Conservation (phyloP, 176 grass and related monocot genomes). For the Echinochloa phyllopogon region DNA sequence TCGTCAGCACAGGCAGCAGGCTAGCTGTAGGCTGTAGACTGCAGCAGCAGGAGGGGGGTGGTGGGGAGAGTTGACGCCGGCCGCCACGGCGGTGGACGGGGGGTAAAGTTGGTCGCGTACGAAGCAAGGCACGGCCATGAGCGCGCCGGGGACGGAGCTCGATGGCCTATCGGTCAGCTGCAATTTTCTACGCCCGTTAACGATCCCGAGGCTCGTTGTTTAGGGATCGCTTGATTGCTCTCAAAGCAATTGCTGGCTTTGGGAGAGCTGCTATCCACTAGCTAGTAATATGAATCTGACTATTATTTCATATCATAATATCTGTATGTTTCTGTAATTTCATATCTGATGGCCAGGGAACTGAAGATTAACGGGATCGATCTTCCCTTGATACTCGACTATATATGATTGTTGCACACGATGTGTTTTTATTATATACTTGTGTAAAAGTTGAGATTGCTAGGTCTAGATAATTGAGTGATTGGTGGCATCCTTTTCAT, state of each 20-base stretch:
- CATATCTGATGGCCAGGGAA: neutral
- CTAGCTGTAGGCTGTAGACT: neutral
- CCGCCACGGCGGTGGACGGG: constrained; percentile 77
- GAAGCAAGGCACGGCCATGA: constrained; percentile 71
- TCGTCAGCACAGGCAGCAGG: constrained; percentile 20
- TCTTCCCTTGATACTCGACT: neutral
- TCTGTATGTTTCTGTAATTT: neutral
- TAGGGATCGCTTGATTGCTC: constrained; percentile 62
- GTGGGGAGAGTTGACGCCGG: constrained; percentile 81
- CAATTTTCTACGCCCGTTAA: constrained; percentile 69
- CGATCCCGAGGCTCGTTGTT: constrained; percentile 90
- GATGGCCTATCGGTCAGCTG: constrained; percentile 47
- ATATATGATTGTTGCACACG: neutral
- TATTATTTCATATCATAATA: neutral
- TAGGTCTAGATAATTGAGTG: constrained; percentile 21
- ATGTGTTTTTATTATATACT: neutral
- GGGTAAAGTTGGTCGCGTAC: constrained; percentile 83
- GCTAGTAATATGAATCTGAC: neutral
- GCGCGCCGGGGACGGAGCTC: constrained; percentile 35
- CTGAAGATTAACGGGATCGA: neutral
- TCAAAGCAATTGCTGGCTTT: constrained; percentile 59
- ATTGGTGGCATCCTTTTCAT: constrained; percentile 30
- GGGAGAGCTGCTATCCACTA: constrained; percentile 43
- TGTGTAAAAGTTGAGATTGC: constrained; percentile 4
- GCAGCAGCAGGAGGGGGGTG: neutral